A percentile compares a stretch with the other conserved stretches of the same genome.
phyloP scores from a whole-genome alignment of 2,329 filamentous ascomycete genomes.

The Botryosphaeria dothidea region DNA sequence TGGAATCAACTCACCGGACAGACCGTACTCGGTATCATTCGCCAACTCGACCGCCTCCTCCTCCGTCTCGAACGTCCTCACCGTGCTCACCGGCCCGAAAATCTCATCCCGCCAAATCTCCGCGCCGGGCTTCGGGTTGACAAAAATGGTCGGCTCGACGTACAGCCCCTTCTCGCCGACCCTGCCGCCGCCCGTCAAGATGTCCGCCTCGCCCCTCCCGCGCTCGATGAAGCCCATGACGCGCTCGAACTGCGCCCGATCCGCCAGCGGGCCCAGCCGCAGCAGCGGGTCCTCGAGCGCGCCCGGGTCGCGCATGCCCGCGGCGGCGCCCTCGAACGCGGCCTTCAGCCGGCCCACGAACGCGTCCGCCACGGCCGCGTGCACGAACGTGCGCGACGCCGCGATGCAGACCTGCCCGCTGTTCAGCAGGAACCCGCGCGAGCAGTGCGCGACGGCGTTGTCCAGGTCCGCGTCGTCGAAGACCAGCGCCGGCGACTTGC shows the following conservation, averaged over 20 bases:
- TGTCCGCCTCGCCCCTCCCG: constrained; percentile 32
- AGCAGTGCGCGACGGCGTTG: constrained; percentile 35
- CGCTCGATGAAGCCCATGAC: constrained; percentile 38
- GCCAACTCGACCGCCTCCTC: constrained; percentile 34
- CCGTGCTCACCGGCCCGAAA: constrained; percentile 33
- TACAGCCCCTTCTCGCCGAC: constrained; percentile 33
- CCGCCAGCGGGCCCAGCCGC: constrained; percentile 31
- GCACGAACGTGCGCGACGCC: constrained; percentile 32
- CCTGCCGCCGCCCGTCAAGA: constrained; percentile 36
- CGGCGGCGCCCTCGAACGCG: constrained; percentile 27
- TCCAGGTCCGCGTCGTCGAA: constrained; percentile 53
- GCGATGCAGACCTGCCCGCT: constrained; percentile 31
- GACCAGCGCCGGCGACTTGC: constrained; percentile 49
- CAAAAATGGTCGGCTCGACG: constrained; percentile 35
- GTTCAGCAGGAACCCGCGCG: constrained; percentile 30
- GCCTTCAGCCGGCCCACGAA: constrained; percentile 32
- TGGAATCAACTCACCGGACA: constrained; percentile 24
- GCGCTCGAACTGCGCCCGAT: constrained; percentile 36
- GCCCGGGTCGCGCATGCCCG: constrained; percentile 23
- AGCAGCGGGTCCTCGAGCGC: constrained; percentile 23
- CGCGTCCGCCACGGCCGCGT: constrained; percentile 30
- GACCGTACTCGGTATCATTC: constrained; percentile 33
- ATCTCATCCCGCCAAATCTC: constrained; percentile 35
- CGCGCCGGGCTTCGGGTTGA: constrained; percentile 30
- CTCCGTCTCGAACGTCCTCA: constrained; percentile 36